Evolutionary conservation across 2,329 filamentous ascomycete species (phyloP).

Genomic region (Trichoderma oligosporum): DNA sequence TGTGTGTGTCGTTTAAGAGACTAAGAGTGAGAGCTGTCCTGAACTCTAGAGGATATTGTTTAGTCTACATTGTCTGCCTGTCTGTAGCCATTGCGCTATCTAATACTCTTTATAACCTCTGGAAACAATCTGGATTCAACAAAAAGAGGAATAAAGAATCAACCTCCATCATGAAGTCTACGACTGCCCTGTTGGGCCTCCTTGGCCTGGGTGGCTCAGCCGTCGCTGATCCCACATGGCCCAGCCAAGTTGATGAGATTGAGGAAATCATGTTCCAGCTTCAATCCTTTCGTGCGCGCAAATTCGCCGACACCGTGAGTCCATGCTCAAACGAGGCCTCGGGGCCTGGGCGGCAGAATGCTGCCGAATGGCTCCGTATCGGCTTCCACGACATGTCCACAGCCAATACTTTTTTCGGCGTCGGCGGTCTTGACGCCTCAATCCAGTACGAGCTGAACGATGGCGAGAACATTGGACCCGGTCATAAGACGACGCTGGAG

Average conservation of each 20-base stretch:
- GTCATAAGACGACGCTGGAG: constrained; percentile 50
- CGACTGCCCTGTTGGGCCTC: constrained; percentile 32
- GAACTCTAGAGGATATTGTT: neutral
- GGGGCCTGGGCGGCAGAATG: constrained; percentile 53
- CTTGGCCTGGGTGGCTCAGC: constrained; percentile 35
- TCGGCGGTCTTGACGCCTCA: constrained; percentile 57
- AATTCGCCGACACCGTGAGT: constrained; percentile 54
- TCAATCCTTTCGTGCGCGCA: constrained; percentile 49
- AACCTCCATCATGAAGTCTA: constrained; percentile 23
- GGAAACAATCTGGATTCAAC: too few relatives aligned
- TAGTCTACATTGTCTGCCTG: neutral
- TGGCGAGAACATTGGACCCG: constrained; percentile 55
- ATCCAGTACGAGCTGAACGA: constrained; percentile 55
- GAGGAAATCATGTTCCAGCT: constrained; percentile 62
- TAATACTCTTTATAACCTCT: too few relatives aligned
- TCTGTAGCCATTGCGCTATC: neutral
- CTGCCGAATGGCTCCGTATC: constrained; percentile 59
- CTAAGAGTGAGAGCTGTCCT: neutral
- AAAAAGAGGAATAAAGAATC: neutral
- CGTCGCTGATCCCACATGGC: constrained; percentile 56
- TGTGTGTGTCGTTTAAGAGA: neutral
- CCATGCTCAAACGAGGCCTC: constrained; percentile 53
- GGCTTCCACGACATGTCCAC: constrained; percentile 62
- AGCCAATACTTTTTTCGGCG: constrained; percentile 43
- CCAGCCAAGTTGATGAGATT: constrained; percentile 55